Conservation (phyloP, 805 yeast genomes). For the Saccharomycopsis javanensis region DNA sequence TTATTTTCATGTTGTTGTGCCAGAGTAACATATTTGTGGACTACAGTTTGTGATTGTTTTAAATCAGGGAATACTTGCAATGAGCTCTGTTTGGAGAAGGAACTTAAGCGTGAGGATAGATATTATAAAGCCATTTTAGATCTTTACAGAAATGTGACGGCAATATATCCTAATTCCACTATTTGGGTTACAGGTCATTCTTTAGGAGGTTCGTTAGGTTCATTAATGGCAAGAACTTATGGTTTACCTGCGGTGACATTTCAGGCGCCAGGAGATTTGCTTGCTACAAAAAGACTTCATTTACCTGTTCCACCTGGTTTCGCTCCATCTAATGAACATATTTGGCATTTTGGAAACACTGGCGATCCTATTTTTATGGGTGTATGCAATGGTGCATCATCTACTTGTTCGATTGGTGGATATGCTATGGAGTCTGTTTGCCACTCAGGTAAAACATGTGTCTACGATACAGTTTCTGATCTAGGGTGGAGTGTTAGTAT, state of each 20-base stretch:
- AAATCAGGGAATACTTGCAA: slow-evolving; percentile 77
- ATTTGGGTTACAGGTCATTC: slow-evolving; percentile 96
- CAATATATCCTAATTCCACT: slow-evolving; percentile 55
- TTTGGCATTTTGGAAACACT: slow-evolving; percentile 94
- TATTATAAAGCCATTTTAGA: slow-evolving; percentile 76
- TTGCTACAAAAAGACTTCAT: slow-evolving; percentile 78
- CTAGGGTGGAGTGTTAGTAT: slow-evolving; percentile 86
- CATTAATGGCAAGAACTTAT: slow-evolving; percentile 76
- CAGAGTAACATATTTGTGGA: slow-evolving; percentile 82
- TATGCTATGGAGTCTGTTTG: slow-evolving; percentile 96
- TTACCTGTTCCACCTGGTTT: slow-evolving; percentile 90
- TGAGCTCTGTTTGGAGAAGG: slow-evolving; percentile 75
- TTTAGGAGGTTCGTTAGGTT: slow-evolving; percentile 79
- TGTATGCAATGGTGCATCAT: slow-evolving; percentile 87
- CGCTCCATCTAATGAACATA: slow-evolving; percentile 64
- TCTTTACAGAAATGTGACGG: slow-evolving; percentile 62
- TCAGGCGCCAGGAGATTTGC: slow-evolving; percentile 86
- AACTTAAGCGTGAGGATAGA: slow-evolving; percentile 61
- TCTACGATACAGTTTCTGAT: slow-evolving; percentile 83
- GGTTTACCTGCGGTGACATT: slow-evolving; percentile 86
- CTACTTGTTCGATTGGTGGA: slow-evolving; percentile 83
- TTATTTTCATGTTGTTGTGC: slow-evolving; percentile 96
- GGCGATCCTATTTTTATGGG: slow-evolving; percentile 98
- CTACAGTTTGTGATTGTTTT: slow-evolving; percentile 91
- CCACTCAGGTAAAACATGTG: slow-evolving; percentile 81